These are phyloP conservation scores for Blastobotrys americana DNA, from an alignment of 805 yeast species.

Conservation along the genomic window DNA sequence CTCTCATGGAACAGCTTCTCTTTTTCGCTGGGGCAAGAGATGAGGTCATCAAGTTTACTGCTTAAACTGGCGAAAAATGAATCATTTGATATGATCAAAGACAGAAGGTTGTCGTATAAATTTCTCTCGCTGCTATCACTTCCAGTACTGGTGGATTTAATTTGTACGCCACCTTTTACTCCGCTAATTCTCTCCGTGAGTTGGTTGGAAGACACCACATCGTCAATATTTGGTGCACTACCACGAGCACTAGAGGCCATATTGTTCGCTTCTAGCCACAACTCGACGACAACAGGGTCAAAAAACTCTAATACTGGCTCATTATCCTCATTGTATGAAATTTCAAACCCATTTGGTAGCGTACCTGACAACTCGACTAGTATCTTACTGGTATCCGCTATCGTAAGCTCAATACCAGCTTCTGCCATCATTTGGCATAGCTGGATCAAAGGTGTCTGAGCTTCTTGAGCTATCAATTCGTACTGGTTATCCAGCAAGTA, in stretches of 20 bases:
- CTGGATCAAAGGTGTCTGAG: too few species aligned
- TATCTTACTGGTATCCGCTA: background rate
- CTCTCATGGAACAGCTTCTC: conserved; percentile 10
- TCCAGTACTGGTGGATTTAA: too few species aligned
- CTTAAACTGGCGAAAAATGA: conserved; percentile 1
- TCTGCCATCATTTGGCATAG: background rate
- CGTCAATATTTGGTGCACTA: background rate
- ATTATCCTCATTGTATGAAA: too few species aligned
- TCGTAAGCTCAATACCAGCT: background rate
- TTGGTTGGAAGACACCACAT: background rate
- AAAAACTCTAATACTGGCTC: background rate
- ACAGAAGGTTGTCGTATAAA: background rate
- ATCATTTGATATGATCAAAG: conserved; percentile 2
- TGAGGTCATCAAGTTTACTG: background rate
- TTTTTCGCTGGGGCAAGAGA: background rate
- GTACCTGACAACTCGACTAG: background rate
- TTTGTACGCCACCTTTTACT: too few species aligned
- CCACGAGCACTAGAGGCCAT: background rate
- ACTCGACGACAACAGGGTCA: background rate
- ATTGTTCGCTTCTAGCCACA: background rate
- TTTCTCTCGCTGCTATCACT: too few species aligned
- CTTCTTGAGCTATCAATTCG: background rate
- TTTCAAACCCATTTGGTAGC: background rate
- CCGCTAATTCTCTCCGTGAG: too few species aligned
- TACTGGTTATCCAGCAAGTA: background rate